Percentiles rank a stretch among this genome's conserved stretches.
Evolutionary conservation across 1,139 yeast species (phyloP).

Genomic region (Keqinozyma sinolaborantium): DNA sequence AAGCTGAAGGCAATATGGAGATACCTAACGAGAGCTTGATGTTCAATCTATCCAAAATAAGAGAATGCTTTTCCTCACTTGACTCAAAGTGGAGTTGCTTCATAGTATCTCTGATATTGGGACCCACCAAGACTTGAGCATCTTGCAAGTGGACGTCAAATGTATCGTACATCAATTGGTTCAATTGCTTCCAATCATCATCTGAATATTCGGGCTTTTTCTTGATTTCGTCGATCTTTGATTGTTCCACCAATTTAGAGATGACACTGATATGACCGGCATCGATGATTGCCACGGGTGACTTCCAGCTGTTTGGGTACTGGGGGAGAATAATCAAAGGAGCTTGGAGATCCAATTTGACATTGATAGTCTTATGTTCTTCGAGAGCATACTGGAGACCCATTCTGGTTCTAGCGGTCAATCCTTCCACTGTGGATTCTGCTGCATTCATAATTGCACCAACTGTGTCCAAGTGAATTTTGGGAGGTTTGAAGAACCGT

Average conservation of each 20-base stretch:
- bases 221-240: slow-evolving; percentile 67
- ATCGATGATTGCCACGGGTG: slow-evolving; percentile 90
- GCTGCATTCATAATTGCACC: slow-evolving; percentile 95
- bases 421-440: slow-evolving; percentile 88
- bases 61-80: slow-evolving; percentile 30
- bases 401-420: slow-evolving; percentile 83
- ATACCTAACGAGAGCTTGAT: slow-evolving; percentile 72
- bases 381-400: slow-evolving; percentile 92
- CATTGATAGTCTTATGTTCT: slow-evolving; percentile 86
- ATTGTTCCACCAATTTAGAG: slow-evolving; percentile 77
- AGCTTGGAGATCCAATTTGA: slow-evolving; percentile 86
- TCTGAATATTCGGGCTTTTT: slow-evolving; percentile 64
- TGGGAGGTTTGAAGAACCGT: slow-evolving; percentile 82
- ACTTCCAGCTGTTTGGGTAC: slow-evolving; percentile 72
- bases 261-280: slow-evolving; percentile 91
- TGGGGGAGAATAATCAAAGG: slow-evolving; percentile 89
- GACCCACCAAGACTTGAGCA: slow-evolving; percentile 86
- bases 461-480: slow-evolving; percentile 79
- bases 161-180: slow-evolving; percentile 84
- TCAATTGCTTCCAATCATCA: slow-evolving; percentile 69
- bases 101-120: slow-evolving; percentile 73
- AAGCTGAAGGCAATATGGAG: slow-evolving; percentile 81
- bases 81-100: slow-evolving; percentile 56
- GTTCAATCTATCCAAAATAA: slow-evolving; percentile 73
- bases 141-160: slow-evolving; percentile 75